Conservation (phyloP, 2,329 filamentous ascomycete genomes). For the Fusarium miscanthi region DNA sequence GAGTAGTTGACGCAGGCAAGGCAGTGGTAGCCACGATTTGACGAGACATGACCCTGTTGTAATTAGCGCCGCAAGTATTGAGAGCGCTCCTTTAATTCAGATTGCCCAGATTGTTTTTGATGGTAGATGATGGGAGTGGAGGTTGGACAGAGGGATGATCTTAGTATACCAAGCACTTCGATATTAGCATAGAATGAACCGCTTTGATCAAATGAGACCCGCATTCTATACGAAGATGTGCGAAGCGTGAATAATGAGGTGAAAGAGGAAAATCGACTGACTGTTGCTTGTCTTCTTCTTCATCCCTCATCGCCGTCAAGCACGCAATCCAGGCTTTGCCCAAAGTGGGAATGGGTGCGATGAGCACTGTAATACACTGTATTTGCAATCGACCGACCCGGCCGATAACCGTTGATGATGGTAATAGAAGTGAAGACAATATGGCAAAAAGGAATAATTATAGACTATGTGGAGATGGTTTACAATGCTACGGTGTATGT, state of each 20-base stretch:
- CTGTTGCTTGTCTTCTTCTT: conserved; percentile 20
- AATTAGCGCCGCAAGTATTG: conserved; percentile 29
- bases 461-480: not conserved
- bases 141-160: not conserved
- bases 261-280: conserved; percentile 30
- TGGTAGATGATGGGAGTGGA: not conserved
- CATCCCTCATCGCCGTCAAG: conserved; percentile 13
- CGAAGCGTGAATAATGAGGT: conserved; percentile 26
- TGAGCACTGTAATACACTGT: conserved; percentile 17
- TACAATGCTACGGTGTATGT: too few species aligned
- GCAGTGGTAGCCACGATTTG: conserved; percentile 12
- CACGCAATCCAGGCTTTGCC: conserved; percentile 37
- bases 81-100: conserved; percentile 7
- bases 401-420: conserved; percentile 12
- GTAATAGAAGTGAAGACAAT: not conserved
- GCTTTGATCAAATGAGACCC: conserved; percentile 29
- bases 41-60: conserved; percentile 38
- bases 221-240: conserved; percentile 22
- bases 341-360: conserved; percentile 10
- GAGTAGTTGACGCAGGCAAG: conserved; percentile 39
- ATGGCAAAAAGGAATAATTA: not conserved
- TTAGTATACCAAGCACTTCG: conserved; percentile 19
- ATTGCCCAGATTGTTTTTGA: conserved; percentile 13
- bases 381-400: conserved; percentile 27
- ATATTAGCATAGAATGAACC: conserved; percentile 36